Evolutionary conservation across 225 moss, liverwort and hornwort species (phyloP), one percentile per base, ranked within the genome.

Genomic region (Bryum argenteum): DNA sequence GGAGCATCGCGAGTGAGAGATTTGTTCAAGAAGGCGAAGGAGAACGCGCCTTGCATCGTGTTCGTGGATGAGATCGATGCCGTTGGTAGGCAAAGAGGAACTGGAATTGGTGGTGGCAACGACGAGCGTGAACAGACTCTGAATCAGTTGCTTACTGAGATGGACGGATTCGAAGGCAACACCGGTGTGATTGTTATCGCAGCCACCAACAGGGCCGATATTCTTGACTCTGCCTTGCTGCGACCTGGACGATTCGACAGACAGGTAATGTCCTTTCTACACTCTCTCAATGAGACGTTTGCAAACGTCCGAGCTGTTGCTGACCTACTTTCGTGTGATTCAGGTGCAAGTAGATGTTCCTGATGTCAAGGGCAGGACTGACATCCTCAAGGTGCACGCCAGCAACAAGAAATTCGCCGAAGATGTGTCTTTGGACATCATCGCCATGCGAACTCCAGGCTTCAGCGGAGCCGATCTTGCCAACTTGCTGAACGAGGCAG

Each of bases 1-100:
- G 87, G 87, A 45, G 87, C 87, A 3, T 87, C 87, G 1, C 78
- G 87, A 26, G 87, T 87, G 13, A 57, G 84, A 5, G 87, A 87
- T 41, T 58, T 87, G 43, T 87, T 87, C 22, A 84, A 87, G 81
- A 84, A 87, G 48, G 87, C 87, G 0, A 87, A 87, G 38, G 87
- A 83, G 55, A 87, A 87, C 1, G 87, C 87, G 16, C 84, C 84
- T 13, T 87, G 87, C 48, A 87, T 87, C 53, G 83, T 87, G 9
- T 87, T 87, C 24, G 84, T 87, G 43, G 87, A 87, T 28, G 87
- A 87, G 65, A 87, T 87, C 42, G 87, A 87, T 74, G 87, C 84
- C 15, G 87, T 87, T 3, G 87, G 87, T 11, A 73, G 87, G 54
- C 87, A 87, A 45, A 58, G 87, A 61, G 87, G 87, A 15, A 84